phyloP scores from a whole-genome alignment of 2,329 filamentous ascomycete genomes.

The Purpureocillium lavendulum region DNA sequence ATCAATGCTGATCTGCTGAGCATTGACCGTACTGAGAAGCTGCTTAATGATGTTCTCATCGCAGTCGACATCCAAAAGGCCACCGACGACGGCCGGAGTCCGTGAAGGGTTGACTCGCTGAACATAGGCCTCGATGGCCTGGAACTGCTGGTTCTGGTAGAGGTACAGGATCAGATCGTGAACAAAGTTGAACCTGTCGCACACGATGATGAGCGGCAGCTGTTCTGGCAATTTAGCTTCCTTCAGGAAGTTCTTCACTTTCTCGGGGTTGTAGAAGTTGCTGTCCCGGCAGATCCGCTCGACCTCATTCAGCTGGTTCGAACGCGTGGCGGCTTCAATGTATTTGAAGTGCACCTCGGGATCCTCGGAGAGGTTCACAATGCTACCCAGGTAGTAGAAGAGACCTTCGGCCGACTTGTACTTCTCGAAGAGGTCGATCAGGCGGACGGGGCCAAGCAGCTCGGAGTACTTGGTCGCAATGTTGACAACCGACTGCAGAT shows the following conservation, averaged over 20 bases:
- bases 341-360: conserved; percentile 98
- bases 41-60: conserved; percentile 95
- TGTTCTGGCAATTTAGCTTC: conserved; percentile 89
- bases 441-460: conserved; percentile 73
- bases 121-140: conserved; percentile 96
- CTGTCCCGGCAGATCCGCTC: conserved; percentile 96
- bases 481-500: conserved; percentile 88
- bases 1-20: conserved; percentile 82
- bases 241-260: conserved; percentile 99
- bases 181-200: conserved; percentile 98
- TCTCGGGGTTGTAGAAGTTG: conserved; percentile 82
- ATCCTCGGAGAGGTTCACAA: conserved; percentile 94
- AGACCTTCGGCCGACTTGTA: conserved; percentile 95
- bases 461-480: conserved; percentile 98
- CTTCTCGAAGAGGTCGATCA: conserved; percentile 94
- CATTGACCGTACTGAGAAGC: conserved; percentile 75
- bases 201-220: conserved; percentile 93
- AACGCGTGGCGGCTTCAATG: conserved; percentile 90
- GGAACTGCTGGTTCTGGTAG: conserved; percentile 98
- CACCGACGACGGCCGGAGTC: conserved; percentile 88
- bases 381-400: conserved; percentile 96
- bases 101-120: conserved; percentile 90
- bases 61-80: conserved; percentile 91
- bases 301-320: conserved; percentile 90
- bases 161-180: conserved; percentile 94